Evolutionary conservation across 306 rosid species (phyloP), one percentile per base, ranked within the genome.

Genomic region (Rosa persica): DNA sequence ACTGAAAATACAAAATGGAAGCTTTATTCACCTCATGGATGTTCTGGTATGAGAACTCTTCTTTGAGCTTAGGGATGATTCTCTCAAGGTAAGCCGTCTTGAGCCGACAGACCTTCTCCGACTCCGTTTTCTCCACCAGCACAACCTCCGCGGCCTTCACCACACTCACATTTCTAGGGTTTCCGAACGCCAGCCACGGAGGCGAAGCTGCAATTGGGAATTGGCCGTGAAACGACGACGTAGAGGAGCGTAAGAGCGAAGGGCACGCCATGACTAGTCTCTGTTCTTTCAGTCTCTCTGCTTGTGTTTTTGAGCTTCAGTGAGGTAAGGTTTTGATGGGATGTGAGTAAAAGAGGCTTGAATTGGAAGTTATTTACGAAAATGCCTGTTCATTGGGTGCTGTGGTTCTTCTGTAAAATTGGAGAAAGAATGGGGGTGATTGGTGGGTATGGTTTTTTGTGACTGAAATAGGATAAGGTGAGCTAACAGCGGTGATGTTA

Each of bases 61-160:
- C 99, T 86, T 78, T 85, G 72, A 95, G 99, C 86, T 87, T 51
- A 25, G 97, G 99, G 48, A 95, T 61, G 39, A 95, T 85, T 81
- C 87, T 89, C 57, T 89, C 90, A 34, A 40, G 79, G 88, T 95
- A 95, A 66, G 84, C 86, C 39, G 86, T 17, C 75, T 86, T 95
- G 72, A 92, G 94, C 74, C 99, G 87, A 42, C 34, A 40, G 80
- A 82, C 75, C 44, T 83, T 90, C 83, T 91, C 93, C 3, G 93
- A 78, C 54, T 95, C 99, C 10, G 95, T 74, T 81, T 90, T 95
- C 87, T 93, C 99, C 43, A 95, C 97, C 79, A 95, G 78, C 69
- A 88, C 96, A 5, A 85, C 80, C 42, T 80, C 85, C 8, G 85
- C 15, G 76, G 97, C 98, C 79, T 78, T 92, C 79, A 91, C 97